Evolutionary conservation across 2,329 filamentous ascomycete genomes (phyloP).

Genomic region (Alternaria consortialis): DNA sequence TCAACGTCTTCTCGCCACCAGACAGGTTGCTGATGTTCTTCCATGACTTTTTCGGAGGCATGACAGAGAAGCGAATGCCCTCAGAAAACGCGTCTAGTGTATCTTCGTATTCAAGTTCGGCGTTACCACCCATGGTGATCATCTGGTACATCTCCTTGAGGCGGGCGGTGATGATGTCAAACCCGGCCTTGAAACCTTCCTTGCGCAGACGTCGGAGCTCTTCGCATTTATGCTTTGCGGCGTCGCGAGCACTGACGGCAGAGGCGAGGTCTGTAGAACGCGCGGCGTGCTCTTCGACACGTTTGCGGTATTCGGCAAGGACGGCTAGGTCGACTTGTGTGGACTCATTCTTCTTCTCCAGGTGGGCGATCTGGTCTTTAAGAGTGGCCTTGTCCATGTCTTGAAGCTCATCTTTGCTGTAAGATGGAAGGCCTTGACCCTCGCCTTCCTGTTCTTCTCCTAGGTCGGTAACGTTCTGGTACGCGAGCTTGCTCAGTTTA

Average conservation of each 20-base stretch:
- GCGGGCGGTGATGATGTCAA: conserved; percentile 89
- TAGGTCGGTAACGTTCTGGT: conserved; percentile 76
- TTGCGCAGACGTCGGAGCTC: conserved; percentile 88
- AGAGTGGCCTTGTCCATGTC: conserved; percentile 70
- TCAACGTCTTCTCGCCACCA: conserved; percentile 96
- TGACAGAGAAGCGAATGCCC: conserved; percentile 95
- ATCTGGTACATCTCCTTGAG: conserved; percentile 99
- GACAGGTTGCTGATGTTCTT: conserved; percentile 98
- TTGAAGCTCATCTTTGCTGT: conserved; percentile 74
- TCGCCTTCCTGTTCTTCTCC: conserved; percentile 65
- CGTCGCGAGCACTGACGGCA: conserved; percentile 80
- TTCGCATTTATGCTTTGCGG: conserved; percentile 90
- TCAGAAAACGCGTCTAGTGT: conserved; percentile 96
- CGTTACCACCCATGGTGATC: conserved; percentile 99
- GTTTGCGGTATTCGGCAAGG: conserved; percentile 84
- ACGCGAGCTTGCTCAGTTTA: conserved; percentile 81
- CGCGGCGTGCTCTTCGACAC: conserved; percentile 81
- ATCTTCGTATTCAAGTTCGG: conserved; percentile 95
- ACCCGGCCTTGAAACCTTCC: conserved; percentile 98
- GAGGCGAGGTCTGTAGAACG: conserved; percentile 84
- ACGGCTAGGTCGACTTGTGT: conserved; percentile 87
- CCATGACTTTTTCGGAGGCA: conserved; percentile 99
- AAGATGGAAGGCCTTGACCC: conserved; percentile 69
- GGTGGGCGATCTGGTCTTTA: conserved; percentile 70
- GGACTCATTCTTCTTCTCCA: conserved; percentile 82